Evolutionary conservation across 805 yeast species (phyloP), one percentile per base, ranked within the genome.

Genomic region (Schwanniomyces yamadae): DNA sequence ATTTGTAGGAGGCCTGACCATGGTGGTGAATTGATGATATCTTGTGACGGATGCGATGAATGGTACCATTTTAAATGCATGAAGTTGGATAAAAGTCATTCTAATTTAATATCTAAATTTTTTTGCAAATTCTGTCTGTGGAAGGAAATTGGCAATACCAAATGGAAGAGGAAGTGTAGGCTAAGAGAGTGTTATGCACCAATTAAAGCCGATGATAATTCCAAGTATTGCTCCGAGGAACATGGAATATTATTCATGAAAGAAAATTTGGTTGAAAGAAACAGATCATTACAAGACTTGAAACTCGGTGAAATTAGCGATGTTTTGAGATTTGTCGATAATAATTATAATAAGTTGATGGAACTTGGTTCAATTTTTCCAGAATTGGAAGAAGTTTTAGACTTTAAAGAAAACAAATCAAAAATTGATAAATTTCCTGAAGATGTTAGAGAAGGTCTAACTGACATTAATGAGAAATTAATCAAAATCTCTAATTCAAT

Each of bases 11-110:
- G 73, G 41, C 83, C 88, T 0, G 96, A 90, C 50, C 70, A 73
- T 40, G 93, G 90, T 1, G 72, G 71, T 2, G 81, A 78, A 39
- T 63, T 89, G 54, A 90, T 90, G 97, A 84, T 90, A n/a, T 87
- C 84, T 0, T 89, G 97, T 55, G 96, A 89, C 55, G 90, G 87
- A 5, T 90, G 97, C 60, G 96, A 88, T 51, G 96, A 87, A 40
- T 90, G 97, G 97, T 90, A 73, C 54, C 97, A 90, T 59, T 86
- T 89, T 58, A 65, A 63, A 30, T 90, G 97, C 55, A 76, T 89
- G 72, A 71, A 71, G 34, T 54, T 88, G 23, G 70, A 79, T 34
- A 55, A 54, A 6, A 59, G 66, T 36, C 73, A 72, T 49, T 70
- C 75, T 39, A 67, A 71, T 25, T 63, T 88, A 33, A 80, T 88